Conservation (phyloP, 108 stramenopile genomes). For the Stephanodiscus triporus region DNA sequence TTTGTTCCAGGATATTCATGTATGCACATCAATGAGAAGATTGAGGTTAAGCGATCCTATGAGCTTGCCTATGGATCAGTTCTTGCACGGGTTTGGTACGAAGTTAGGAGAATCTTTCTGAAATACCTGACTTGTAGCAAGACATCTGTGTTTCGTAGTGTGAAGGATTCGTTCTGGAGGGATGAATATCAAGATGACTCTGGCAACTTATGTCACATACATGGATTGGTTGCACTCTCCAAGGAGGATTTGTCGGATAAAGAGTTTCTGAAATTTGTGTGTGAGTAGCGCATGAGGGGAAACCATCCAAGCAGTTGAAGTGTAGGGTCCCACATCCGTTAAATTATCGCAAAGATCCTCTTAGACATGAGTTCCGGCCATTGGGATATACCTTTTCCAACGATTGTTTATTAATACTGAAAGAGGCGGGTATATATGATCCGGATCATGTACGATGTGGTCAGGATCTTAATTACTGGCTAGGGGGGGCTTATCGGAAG, state of each 20-base stretch:
- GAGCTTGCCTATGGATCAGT: conserved; percentile 17
- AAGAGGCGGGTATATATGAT: not conserved
- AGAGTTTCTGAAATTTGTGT: not conserved
- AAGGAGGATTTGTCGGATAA: conserved; percentile 12
- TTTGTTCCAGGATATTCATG: conserved; percentile 4
- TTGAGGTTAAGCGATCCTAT: conserved; percentile 9
- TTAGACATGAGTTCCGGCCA: not conserved
- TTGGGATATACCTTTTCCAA: not conserved
- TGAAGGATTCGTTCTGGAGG: conserved; percentile 7
- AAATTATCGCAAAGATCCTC: not conserved
- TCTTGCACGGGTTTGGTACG: conserved; percentile 15
- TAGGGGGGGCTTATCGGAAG: too few relatives aligned
- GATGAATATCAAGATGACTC: conserved; percentile 31
- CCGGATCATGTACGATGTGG: not conserved
- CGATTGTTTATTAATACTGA: not conserved
- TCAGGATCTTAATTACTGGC: too few relatives aligned
- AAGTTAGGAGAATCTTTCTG: conserved; percentile 12
- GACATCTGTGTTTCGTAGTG: not conserved
- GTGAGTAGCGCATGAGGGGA: not conserved
- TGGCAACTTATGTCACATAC: conserved; percentile 29
- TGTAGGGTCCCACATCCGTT: not conserved
- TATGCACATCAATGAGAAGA: not conserved
- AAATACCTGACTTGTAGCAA: conserved; percentile 10
- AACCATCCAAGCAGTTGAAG: not conserved
- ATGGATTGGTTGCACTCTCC: conserved; percentile 9